Percentiles rank a stretch among this genome's conserved stretches.
Conservation (phyloP, 2,329 filamentous ascomycete genomes). For the Aspergillus fumigatiaffinis region DNA sequence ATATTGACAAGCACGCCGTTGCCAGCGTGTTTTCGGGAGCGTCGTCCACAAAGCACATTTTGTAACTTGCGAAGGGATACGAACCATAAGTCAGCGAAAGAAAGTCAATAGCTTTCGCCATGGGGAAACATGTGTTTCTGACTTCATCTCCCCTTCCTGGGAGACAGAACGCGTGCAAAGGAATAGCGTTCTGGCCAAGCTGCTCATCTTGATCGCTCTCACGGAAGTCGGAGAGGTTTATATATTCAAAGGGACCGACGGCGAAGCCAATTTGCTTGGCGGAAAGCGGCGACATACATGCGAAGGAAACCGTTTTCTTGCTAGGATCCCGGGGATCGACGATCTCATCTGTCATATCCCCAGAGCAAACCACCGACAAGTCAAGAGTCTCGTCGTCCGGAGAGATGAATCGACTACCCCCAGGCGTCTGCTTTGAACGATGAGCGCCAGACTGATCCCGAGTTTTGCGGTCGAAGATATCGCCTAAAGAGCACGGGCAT, state of each 20-base stretch:
- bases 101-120: slow-evolving; percentile 83
- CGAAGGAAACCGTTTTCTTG: slow-evolving; percentile 85
- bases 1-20: slow-evolving; percentile 78
- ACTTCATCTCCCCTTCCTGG: slow-evolving; percentile 79
- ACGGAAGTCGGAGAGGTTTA: slow-evolving; percentile 83
- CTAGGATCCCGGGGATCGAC: slow-evolving; percentile 70
- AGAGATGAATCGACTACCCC: slow-evolving; percentile 41
- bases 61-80: slow-evolving; percentile 90
- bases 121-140: slow-evolving; percentile 77
- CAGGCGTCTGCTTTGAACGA: slow-evolving; percentile 24
- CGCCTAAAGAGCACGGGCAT: slow-evolving; percentile 79
- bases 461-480: slow-evolving; percentile 52
- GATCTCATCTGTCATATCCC: slow-evolving; percentile 79
- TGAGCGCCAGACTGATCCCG: slow-evolving; percentile 20
- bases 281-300: slow-evolving; percentile 68
- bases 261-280: slow-evolving; percentile 91
- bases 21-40: slow-evolving; percentile 70
- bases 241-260: slow-evolving; percentile 89
- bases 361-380: slow-evolving; percentile 86
- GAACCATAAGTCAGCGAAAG: slow-evolving; percentile 84
- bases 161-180: slow-evolving; percentile 86
- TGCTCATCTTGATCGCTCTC: slow-evolving; percentile 90
- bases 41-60: slow-evolving; percentile 92
- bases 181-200: slow-evolving; percentile 80
- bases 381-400: slow-evolving; percentile 86